A percentile compares a stretch with the other conserved stretches of the same genome.
phyloP scores from a whole-genome alignment of 2,329 filamentous ascomycete genomes.

The Chaetomiaceae sp. region DNA sequence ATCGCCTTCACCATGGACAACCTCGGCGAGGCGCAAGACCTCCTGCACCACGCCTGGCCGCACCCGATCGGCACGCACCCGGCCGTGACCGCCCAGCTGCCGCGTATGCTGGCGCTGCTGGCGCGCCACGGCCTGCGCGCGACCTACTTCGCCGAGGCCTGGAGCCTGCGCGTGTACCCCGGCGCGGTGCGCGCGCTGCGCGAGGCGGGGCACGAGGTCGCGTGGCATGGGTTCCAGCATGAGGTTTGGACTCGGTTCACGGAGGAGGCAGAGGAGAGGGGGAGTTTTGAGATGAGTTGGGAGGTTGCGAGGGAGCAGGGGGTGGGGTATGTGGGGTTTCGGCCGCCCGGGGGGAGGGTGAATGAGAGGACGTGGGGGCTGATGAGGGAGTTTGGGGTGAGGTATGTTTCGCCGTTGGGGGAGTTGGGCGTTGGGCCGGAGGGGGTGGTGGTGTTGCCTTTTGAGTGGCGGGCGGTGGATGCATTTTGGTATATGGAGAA shows the following conservation, averaged over 20 bases:
- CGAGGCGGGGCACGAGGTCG: conserved; percentile 26
- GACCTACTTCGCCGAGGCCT: conserved; percentile 30
- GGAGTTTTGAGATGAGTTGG: conserved; percentile 25
- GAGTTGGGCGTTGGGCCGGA: conserved; percentile 16
- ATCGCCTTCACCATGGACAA: conserved; percentile 31
- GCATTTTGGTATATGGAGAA: conserved; percentile 31
- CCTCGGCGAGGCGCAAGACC: conserved; percentile 29
- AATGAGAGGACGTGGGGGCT: conserved; percentile 25
- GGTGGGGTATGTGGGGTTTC: conserved; percentile 24
- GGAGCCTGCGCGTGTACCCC: conserved; percentile 27
- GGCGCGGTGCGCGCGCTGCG: conserved; percentile 17
- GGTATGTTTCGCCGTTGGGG: conserved; percentile 27
- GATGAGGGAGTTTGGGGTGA: conserved; percentile 18
- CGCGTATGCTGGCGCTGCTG: conserved; percentile 27
- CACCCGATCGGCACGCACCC: conserved; percentile 25
- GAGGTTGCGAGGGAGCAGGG: conserved; percentile 11
- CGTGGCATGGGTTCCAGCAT: conserved; percentile 30
- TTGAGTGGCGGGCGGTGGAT: conserved; percentile 28
- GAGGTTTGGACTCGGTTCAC: conserved; percentile 22
- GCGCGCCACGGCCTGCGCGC: conserved; percentile 18
- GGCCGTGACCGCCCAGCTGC: conserved; percentile 23
- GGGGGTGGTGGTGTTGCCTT: conserved; percentile 26
- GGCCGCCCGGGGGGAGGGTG: conserved; percentile 26
- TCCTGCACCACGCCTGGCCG: conserved; percentile 23
- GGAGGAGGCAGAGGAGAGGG: conserved; percentile 16